These are phyloP conservation scores for Chaetoscypha palmicola DNA, from an alignment of 2,329 filamentous ascomycete species.

Conservation along the genomic window DNA sequence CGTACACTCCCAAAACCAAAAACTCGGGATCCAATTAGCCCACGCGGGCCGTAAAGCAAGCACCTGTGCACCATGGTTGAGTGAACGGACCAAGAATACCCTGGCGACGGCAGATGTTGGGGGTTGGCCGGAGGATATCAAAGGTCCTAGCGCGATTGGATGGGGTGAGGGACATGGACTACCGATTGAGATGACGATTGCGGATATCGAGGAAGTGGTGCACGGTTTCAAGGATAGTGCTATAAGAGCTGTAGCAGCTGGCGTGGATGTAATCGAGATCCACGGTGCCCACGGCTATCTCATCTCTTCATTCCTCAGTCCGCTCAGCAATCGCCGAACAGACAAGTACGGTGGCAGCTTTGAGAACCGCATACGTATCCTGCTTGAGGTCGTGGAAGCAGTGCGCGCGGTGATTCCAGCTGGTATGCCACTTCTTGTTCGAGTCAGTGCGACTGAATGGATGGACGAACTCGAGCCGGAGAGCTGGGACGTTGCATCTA, in stretches of 20 bases:
- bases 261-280: conserved; percentile 58
- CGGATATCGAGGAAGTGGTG: conserved; percentile 33
- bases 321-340: conserved; percentile 51
- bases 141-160: conserved; percentile 50
- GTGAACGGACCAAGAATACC: conserved; percentile 20
- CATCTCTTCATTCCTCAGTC: conserved; percentile 56
- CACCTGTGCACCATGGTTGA: conserved; percentile 33
- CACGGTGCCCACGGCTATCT: conserved; percentile 62
- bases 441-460: conserved; percentile 58
- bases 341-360: conserved; percentile 60
- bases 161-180: conserved; percentile 48
- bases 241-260: conserved; percentile 36
- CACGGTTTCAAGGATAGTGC: conserved; percentile 33
- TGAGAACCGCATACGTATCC: conserved; percentile 57
- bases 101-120: conserved; percentile 29
- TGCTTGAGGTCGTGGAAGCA: conserved; percentile 46
- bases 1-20: conserved; percentile 46
- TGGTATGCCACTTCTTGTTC: conserved; percentile 49
- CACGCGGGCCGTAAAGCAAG: conserved; percentile 50
- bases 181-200: conserved; percentile 51
- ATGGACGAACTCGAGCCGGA: conserved; percentile 37
- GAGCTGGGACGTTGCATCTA: conserved; percentile 17
- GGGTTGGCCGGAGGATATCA: conserved; percentile 35
- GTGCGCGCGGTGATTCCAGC: conserved; percentile 46
- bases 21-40: conserved; percentile 63